Percentiles rank a stretch among this genome's conserved stretches.
phyloP scores from a whole-genome alignment of 2,329 filamentous ascomycete species.

The Colletotrichum neosansevieriae region DNA sequence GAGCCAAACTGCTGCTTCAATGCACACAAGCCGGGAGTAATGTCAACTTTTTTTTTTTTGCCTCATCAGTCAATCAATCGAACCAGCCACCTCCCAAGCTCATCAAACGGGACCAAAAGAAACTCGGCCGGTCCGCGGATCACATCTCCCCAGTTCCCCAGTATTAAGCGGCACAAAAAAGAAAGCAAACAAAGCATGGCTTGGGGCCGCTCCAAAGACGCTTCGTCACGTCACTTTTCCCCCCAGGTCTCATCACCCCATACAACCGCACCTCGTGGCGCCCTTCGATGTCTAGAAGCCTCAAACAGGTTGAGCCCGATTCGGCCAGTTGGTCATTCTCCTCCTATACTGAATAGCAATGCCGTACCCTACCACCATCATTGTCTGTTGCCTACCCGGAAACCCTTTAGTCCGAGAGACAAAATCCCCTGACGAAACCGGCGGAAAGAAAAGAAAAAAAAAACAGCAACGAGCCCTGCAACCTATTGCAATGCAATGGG shows the following conservation, averaged over 20 bases:
- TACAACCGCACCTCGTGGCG: not conserved
- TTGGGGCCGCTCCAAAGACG: not conserved
- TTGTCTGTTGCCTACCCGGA: not conserved
- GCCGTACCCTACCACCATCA: not conserved
- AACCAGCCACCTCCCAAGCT: not conserved
- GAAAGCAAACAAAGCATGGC: slow-evolving; percentile 14
- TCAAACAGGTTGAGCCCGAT: not conserved
- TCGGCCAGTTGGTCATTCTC: not conserved
- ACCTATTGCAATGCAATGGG: no score
- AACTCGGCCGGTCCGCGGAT: slow-evolving; percentile 19
- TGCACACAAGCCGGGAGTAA: no score
- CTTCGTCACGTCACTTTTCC: not conserved
- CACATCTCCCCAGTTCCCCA: slow-evolving; percentile 1
- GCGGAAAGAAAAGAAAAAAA: no score
- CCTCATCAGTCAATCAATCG: no score
- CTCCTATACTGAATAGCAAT: not conserved
- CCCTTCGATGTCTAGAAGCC: not conserved
- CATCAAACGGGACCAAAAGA: no score
- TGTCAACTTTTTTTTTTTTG: no score
- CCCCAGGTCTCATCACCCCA: not conserved
- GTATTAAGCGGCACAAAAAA: not conserved
- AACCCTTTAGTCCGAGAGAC: no score
- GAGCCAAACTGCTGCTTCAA: no score
- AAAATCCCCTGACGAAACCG: no score
- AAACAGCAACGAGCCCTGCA: no score